Evolutionary conservation across 2,329 filamentous ascomycete genomes (phyloP), one percentile per base, ranked within the genome.

Genomic region (Ophiobolus disseminans): DNA sequence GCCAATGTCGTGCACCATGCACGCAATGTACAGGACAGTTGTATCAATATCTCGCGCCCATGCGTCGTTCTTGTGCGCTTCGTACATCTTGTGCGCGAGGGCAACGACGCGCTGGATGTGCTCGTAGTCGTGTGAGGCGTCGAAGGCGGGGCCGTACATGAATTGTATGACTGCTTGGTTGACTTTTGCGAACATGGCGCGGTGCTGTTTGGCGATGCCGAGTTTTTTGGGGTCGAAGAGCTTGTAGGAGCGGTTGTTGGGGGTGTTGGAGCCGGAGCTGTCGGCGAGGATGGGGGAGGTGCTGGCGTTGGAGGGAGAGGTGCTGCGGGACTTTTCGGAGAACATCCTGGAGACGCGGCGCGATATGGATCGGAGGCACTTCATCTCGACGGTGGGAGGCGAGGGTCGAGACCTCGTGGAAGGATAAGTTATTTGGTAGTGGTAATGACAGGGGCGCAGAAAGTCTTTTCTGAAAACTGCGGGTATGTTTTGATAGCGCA

Each of bases 111-210:
- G 86, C 60, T 84, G 78, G 62, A 96, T 88, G 72, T 96, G 91
- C 54, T 83, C 79, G 78, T 89, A 94, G 76, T 95, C 89, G 76
- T 96, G 91, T 3, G 89, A 93, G 37, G 85, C 83, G 73, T 95
- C 90, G 74, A 90, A 90, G 55, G 83, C 79, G 36, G 83, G 78
- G 87, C 92, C 93, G 78, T 89, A 91, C 45, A 61, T 62, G 38
- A 57, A 50, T 2, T 36, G 26, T n/a, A 53, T 45, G 9, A 64
- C 55, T 5, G 49, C 50, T 9, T 48, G 23, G 32, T 80, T 76
- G 65, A 65, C 55, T 19, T 46, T 50, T 19, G 38, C 32, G 20
- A 64, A 67, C 48, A 30, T 35, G 21, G 30, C 30, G 16, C 17
- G 44, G 19, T 37, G 30, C 16, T 41, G 4, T 3, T 19, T 16